Evolutionary conservation across 306 rosid species (phyloP), one percentile per base, ranked within the genome.

Genomic region (Cucurbita pepo): DNA sequence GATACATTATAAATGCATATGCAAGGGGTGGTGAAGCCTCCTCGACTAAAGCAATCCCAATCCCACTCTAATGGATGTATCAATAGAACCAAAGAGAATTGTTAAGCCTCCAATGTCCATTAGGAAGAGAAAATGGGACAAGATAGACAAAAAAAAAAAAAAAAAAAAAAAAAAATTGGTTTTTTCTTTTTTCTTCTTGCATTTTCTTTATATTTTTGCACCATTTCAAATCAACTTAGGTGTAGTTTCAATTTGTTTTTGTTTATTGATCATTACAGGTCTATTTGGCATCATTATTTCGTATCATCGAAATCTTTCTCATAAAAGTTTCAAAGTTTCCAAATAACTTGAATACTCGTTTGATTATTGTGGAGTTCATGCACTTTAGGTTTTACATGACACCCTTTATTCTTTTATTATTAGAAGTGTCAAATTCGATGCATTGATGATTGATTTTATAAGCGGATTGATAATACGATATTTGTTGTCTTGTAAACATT

Each of bases 301-400:
- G 52, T 92, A 75, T 41, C 98, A 90, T 57, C 84, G 96, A 78
- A 77, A 92, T 74, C 96, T 92, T 40, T 85, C 97, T 36, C 97
- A 92, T 48, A 76, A 76, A 63, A 58, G 64, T 25, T 58, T 58
- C 9, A 1, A 16, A 1, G 8, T 52, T 16, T 21, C 56, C 2
- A 52, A 52, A 16, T 6, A 3, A 9, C 9, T 52, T 5, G 56
- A 52, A 16, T 52, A 52, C 3, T 52, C 6, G 4, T 16, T 52
- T 16, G 56, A 21, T 16, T 52, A 52, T 10, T 52, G 56, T 16
- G 56, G 21, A 1, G 56, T 3, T 6, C 56, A 52, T 52, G 56
- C 56, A 6, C 25, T 25, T 25, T 2, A 25, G 25, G 25, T 25
- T 25, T 25, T 1, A 25, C 25, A 1, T 25, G 25, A 25, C 2